Conservation (phyloP, 179 eudicot genomes). For the Sideroxylon spinosum region DNA sequence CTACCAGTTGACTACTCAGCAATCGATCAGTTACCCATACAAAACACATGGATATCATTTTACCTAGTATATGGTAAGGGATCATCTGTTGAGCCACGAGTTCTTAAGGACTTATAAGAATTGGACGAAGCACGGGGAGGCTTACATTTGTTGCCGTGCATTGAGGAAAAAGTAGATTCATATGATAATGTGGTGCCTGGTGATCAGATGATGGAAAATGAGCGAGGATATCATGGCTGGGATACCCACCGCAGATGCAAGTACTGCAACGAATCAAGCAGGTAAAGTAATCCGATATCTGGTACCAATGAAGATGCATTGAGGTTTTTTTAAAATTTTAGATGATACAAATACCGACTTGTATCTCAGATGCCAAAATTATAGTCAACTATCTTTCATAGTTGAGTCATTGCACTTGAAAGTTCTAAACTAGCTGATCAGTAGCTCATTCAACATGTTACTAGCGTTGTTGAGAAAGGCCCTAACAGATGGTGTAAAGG, state of each 20-base stretch:
- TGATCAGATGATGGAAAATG: not conserved
- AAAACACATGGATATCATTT: too few relatives aligned
- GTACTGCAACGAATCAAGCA: not conserved
- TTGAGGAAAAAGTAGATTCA: too few relatives aligned
- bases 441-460: not conserved
- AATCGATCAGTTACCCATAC: not conserved
- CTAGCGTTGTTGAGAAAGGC: too few relatives aligned
- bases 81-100: not conserved
- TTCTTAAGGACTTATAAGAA: not conserved
- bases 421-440: too few relatives aligned
- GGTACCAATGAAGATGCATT: not conserved
- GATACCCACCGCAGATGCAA: not conserved
- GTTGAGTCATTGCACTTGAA: not conserved
- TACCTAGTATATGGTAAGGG: not conserved
- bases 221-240: not conserved
- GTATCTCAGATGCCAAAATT: not conserved
- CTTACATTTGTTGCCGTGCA: not conserved
- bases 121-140: not conserved
- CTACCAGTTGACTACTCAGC: too few relatives aligned
- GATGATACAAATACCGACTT: not conserved
- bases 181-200: too few relatives aligned
- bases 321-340: not conserved
- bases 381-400: too few relatives aligned
- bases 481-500: not conserved
- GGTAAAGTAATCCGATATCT: not conserved